Percentiles rank a stretch among this genome's conserved stretches.
Conservation (phyloP, 495 filamentous ascomycete genomes). For the Xylaria curta region DNA sequence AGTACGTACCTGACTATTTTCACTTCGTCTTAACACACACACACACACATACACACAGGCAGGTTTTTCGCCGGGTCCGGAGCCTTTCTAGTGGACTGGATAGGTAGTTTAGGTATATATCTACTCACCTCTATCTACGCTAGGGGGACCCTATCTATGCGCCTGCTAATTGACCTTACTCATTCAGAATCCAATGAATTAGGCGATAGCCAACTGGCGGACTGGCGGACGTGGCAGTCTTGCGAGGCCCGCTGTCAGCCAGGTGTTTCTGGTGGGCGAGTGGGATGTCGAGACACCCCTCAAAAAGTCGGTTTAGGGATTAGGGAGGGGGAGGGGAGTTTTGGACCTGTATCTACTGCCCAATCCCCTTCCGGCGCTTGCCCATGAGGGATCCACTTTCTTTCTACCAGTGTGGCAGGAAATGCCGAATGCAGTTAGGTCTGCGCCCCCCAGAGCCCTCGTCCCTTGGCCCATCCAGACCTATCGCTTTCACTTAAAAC, state of each 20-base stretch:
- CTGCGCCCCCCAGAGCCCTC: constrained; percentile 3
- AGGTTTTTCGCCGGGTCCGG: background rate
- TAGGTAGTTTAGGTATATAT: background rate
- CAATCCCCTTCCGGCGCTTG: constrained; percentile 5
- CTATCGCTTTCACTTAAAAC: constrained; percentile 1
- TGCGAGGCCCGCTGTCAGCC: background rate
- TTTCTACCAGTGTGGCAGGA: background rate
- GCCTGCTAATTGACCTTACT: background rate
- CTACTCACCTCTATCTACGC: background rate
- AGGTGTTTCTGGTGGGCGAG: background rate
- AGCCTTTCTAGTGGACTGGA: background rate
- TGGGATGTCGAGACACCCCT: constrained; percentile 15
- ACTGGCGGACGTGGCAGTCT: background rate
- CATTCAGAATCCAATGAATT: background rate
- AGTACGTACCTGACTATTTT: background rate
- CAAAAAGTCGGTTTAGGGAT: background rate
- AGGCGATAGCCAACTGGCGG: background rate
- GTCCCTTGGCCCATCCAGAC: constrained; percentile 6
- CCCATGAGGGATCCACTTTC: background rate
- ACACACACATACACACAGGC: background rate
- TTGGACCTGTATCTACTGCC: constrained; percentile 6
- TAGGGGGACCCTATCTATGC: constrained; percentile 1
- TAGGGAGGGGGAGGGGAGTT: constrained; percentile 7
- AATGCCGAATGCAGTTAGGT: constrained; percentile 10
- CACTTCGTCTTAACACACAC: background rate